Evolutionary conservation across 371 early-diverging fungal genomes (phyloP).

Genomic region (Mucor irregularis): DNA sequence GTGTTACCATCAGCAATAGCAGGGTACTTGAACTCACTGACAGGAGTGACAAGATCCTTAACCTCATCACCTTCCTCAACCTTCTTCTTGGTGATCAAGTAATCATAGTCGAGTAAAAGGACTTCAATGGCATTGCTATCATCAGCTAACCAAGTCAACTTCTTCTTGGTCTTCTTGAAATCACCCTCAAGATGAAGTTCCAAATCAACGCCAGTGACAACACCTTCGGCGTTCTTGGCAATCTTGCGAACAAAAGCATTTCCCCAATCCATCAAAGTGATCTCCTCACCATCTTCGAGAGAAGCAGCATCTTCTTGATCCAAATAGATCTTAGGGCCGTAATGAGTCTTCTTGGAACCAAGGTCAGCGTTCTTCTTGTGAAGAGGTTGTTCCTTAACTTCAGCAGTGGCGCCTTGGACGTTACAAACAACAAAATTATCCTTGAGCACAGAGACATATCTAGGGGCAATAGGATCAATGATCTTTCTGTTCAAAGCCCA

Average conservation of each 20-base stretch:
- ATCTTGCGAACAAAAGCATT: slow-evolving; percentile 88
- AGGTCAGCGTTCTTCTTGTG: slow-evolving; percentile 97
- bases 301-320: slow-evolving; percentile 90
- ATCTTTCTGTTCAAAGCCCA: slow-evolving; percentile 99
- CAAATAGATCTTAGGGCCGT: slow-evolving; percentile 77
- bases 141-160: slow-evolving; percentile 96
- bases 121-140: slow-evolving; percentile 62
- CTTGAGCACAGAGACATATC: slow-evolving; percentile 84
- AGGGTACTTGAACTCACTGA: slow-evolving; percentile 79
- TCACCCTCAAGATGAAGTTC: slow-evolving; percentile 93
- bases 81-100: slow-evolving; percentile 97
- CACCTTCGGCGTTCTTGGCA: slow-evolving; percentile 52
- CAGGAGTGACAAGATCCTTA: slow-evolving; percentile 82
- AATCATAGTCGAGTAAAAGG: slow-evolving; percentile 89
- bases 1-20: slow-evolving; percentile 78
- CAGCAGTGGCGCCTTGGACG: slow-evolving; percentile 58
- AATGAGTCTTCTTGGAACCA: slow-evolving; percentile 88
- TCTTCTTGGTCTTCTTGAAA: slow-evolving; percentile 98
- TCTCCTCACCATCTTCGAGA: slow-evolving; percentile 88
- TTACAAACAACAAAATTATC: slow-evolving; percentile 70
- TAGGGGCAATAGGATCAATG: slow-evolving; percentile 95
- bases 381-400: slow-evolving; percentile 73
- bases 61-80: slow-evolving; percentile 93
- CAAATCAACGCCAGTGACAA: slow-evolving; percentile 54
- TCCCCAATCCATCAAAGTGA: slow-evolving; percentile 99